phyloP scores from a whole-genome alignment of 371 early-diverging fungal species.

The Zopfochytrium polystomum region DNA sequence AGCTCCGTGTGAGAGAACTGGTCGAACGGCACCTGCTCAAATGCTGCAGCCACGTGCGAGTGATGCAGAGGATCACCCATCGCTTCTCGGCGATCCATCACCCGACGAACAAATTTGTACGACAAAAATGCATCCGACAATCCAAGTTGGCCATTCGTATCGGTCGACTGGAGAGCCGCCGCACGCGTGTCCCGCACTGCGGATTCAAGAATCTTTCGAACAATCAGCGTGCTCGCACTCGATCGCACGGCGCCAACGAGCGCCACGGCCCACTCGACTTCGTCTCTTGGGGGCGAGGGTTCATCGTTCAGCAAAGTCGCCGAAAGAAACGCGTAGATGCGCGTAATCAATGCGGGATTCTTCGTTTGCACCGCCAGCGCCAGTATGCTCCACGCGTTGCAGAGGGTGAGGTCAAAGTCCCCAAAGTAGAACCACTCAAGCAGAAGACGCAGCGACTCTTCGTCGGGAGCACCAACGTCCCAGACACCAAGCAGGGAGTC shows the following conservation, averaged over 20 bases:
- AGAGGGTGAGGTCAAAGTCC: constrained; percentile 3
- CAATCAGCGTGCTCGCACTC: neutral
- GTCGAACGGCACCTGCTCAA: constrained; percentile 9
- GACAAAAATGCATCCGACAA: constrained; percentile 3
- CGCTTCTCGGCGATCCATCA: neutral
- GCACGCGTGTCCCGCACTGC: constrained; percentile 10
- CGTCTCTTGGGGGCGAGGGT: neutral
- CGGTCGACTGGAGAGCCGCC: neutral
- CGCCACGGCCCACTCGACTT: constrained; percentile 13
- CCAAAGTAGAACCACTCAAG: constrained; percentile 31
- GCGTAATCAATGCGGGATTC: constrained; percentile 3
- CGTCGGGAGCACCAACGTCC: neutral
- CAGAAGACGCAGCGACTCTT: constrained; percentile 12
- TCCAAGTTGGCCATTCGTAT: neutral
- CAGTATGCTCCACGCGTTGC: constrained; percentile 8
- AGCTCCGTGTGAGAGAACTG: constrained; percentile 19
- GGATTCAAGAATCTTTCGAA: constrained; percentile 6
- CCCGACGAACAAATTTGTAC: neutral
- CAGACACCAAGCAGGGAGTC: constrained; percentile 7
- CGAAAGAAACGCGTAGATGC: neutral
- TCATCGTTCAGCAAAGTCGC: neutral
- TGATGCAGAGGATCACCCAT: neutral
- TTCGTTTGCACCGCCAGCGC: neutral
- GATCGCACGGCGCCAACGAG: constrained; percentile 12
- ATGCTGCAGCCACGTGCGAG: neutral